Percentiles rank a stretch among this genome's conserved stretches.
phyloP scores from a whole-genome alignment of 1,284 basidiomycete species.

The Puccinia horiana region DNA sequence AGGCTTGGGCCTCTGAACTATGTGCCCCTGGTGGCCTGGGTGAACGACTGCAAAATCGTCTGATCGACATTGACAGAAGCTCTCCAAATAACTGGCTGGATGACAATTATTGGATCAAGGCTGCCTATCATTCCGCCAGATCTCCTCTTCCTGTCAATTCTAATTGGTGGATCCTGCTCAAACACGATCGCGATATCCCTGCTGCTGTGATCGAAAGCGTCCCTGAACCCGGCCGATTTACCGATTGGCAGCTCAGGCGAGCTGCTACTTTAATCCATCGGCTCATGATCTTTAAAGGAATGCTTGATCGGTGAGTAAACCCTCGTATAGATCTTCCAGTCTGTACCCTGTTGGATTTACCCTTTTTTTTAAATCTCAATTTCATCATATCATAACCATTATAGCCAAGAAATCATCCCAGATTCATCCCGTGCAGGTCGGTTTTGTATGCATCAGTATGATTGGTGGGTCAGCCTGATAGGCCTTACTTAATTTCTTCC shows the following conservation, averaged over 20 bases:
- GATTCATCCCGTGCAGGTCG: conserved; percentile 64
- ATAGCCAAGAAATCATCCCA: conserved; percentile 63
- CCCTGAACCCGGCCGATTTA: conserved; percentile 61
- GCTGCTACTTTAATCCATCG: conserved; percentile 80
- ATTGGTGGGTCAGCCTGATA: conserved; percentile 59
- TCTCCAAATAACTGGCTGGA: conserved; percentile 93
- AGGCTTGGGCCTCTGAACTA: conserved; percentile 72
- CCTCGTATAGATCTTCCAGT: conserved; percentile 39
- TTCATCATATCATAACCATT: not conserved
- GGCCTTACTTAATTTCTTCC: conserved; percentile 59
- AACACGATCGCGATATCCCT: conserved; percentile 63
- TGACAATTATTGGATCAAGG: conserved; percentile 88
- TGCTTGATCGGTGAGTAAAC: conserved; percentile 67
- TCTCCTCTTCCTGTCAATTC: conserved; percentile 85
- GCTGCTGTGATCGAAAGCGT: conserved; percentile 47
- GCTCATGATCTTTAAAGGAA: conserved; percentile 74
- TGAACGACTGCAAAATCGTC: conserved; percentile 71
- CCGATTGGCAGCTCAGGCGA: conserved; percentile 79
- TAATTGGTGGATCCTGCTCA: conserved; percentile 95
- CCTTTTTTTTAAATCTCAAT: conserved; percentile 16
- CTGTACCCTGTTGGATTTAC: too few relatives aligned
- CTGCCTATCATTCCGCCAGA: conserved; percentile 87
- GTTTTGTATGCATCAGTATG: conserved; percentile 66
- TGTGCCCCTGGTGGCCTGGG: conserved; percentile 69
- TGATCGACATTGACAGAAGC: conserved; percentile 78